Evolutionary conservation across 2,329 filamentous ascomycete genomes (phyloP).

Genomic region (Beauveria caledonica): DNA sequence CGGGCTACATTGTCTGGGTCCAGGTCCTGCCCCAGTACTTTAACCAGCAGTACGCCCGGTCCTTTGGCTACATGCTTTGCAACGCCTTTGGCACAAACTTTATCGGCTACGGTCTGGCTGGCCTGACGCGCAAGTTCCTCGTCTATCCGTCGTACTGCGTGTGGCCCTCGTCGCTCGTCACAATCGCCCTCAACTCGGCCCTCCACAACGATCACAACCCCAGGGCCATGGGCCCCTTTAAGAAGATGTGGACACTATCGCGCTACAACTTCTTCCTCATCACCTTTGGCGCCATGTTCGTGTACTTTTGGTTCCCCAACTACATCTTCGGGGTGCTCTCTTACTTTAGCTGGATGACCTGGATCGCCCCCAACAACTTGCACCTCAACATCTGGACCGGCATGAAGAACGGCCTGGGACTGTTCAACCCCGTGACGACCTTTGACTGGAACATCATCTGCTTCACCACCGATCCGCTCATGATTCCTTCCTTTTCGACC

Average conservation of each 20-base stretch:
- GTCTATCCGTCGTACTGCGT: constrained; percentile 38
- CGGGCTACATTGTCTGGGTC: constrained; percentile 34
- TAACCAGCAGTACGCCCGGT: constrained; percentile 34
- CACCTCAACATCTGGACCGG: constrained; percentile 22
- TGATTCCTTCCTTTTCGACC: constrained; percentile 19
- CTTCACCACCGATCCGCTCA: constrained; percentile 12
- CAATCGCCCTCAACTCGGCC: constrained; percentile 34
- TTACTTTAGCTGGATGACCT: constrained; percentile 38
- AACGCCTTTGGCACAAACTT: constrained; percentile 38
- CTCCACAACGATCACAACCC: constrained; percentile 27
- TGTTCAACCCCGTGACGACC: constrained; percentile 37
- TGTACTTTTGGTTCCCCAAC: constrained; percentile 42
- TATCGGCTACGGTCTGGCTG: constrained; percentile 41
- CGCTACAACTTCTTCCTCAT: constrained; percentile 33
- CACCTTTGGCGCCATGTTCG: constrained; percentile 33
- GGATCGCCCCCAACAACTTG: constrained; percentile 33
- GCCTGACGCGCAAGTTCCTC: constrained; percentile 33
- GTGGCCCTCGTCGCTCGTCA: constrained; percentile 39
- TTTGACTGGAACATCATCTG: constrained; percentile 37
- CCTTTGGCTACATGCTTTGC: constrained; percentile 36
- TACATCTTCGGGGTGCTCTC: constrained; percentile 36
- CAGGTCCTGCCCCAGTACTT: constrained; percentile 36
- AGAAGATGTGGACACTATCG: constrained; percentile 26
- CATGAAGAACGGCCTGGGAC: constrained; percentile 22
- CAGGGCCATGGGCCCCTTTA: constrained; percentile 23